These are phyloP conservation scores for Diaporthe aspalathi DNA, from an alignment of 2,329 filamentous ascomycete species.

Conservation along the genomic window DNA sequence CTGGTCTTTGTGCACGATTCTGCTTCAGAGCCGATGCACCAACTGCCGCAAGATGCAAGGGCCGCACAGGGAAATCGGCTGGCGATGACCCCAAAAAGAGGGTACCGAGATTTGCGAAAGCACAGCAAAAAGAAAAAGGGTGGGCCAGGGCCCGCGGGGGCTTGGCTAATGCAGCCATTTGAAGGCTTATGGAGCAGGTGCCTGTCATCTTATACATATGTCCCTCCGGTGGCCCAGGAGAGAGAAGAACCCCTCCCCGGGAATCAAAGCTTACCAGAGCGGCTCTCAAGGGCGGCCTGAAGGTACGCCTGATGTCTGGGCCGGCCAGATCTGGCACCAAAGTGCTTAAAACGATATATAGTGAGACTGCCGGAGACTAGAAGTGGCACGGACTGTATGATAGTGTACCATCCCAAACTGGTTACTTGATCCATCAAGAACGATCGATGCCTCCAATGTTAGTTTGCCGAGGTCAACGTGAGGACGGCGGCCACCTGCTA, in stretches of 20 bases:
- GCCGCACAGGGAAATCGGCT: background rate
- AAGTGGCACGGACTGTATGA: background rate
- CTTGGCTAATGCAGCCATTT: background rate
- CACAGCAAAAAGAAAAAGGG: slow-evolving; percentile 9
- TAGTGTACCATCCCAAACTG: background rate
- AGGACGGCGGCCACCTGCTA: background rate
- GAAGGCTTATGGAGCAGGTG: background rate
- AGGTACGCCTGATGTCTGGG: background rate
- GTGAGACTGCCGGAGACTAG: background rate
- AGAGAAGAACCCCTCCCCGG: background rate
- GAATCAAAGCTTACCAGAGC: background rate
- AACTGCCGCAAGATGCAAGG: background rate
- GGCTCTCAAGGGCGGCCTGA: background rate
- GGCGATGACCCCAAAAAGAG: slow-evolving; percentile 5
- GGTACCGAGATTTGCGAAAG: slow-evolving; percentile 10
- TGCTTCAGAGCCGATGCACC: background rate
- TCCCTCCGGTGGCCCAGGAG: background rate
- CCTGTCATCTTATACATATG: background rate
- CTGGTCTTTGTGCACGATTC: slow-evolving; percentile 6
- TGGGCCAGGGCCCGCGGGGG: background rate
- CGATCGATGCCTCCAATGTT: background rate
- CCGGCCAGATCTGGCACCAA: background rate
- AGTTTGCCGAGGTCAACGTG: background rate
- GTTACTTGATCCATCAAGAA: background rate
- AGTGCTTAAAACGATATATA: background rate